Base-by-base conservation (phyloP, 2,329 filamentous ascomycete species). In the Zymoseptoria ardabiliae region DNA sequence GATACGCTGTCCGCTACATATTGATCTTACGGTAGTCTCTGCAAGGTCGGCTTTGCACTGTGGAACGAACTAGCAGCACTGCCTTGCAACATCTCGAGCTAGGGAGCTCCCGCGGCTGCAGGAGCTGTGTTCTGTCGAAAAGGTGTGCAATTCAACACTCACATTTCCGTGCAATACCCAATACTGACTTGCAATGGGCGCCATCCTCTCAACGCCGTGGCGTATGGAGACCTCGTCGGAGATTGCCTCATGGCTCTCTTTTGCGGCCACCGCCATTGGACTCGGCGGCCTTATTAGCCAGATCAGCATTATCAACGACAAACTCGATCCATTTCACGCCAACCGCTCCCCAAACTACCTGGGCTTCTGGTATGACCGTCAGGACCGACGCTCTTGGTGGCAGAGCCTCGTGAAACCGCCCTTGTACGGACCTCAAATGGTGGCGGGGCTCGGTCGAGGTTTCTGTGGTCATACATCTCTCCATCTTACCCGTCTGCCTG, bases 161-260 rank as follows among this genome's bases (percentile, higher is more conserved):
- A 35, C 13, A 3, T 35, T 11, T 4, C 13, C 30, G 30, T 7
- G 23, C 23, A 25, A 6, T 7, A 25, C 8, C 23, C 23, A 41
- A 41, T 13, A 41, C 35, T 41, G 17, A 41, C 35, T 41, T 17
- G 17, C 35, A 3, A 41, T 17, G 35, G 35, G 35, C 35, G 35
- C 35, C 35, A 41, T 41, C 17, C 35, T 41, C 11, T 41, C 35
- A 13, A 41, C 35, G 35, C 35, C 35, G 10, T 41, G 35, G 35
- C 35, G 35, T 13, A 58, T 49, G 50, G 56, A 57, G 19, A 30
- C 35, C 11, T 57, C 56, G 7, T 19, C 56, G 7, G 20, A 50
- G 25, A 35, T 53, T 20, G 56, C 56, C 22, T 21, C 50, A 25
- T 58, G 50, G 56, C 56, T 58, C 4, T 58, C 56, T n/a, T 54